These are phyloP conservation scores for Penicillium rolfsii DNA, from an alignment of 2,329 filamentous ascomycete species.

Conservation along the genomic window DNA sequence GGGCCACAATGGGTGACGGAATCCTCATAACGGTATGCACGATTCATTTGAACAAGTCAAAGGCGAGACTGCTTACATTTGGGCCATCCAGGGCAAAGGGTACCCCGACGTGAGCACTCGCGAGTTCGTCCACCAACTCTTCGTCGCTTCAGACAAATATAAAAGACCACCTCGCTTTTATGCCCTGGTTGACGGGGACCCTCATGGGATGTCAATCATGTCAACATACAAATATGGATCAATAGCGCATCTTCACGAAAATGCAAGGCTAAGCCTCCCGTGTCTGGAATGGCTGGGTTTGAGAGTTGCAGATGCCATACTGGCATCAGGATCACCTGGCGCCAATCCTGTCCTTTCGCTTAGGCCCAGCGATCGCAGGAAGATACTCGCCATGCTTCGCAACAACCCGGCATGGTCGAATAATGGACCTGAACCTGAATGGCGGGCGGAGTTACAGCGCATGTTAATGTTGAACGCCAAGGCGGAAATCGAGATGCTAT, in stretches of 20 bases:
- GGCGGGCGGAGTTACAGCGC: constrained; percentile 58
- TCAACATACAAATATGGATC: constrained; percentile 67
- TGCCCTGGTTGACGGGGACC: constrained; percentile 63
- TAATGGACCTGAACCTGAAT: constrained; percentile 49
- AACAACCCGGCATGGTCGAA: constrained; percentile 48
- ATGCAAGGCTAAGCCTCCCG: constrained; percentile 50
- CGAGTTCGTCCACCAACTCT: constrained; percentile 54
- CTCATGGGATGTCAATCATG: constrained; percentile 65
- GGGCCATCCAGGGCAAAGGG: constrained; percentile 58
- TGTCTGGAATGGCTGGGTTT: constrained; percentile 63
- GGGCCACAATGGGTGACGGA: constrained; percentile 48
- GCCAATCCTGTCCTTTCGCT: constrained; percentile 49
- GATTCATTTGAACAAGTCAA: not conserved
- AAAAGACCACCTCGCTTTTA: constrained; percentile 49
- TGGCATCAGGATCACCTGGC: constrained; percentile 29
- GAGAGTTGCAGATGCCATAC: constrained; percentile 44
- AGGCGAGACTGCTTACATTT: not conserved
- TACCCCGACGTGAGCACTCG: constrained; percentile 65
- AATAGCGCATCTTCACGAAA: constrained; percentile 58
- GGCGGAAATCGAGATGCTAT: constrained; percentile 63
- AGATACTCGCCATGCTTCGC: constrained; percentile 58
- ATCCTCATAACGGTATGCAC: constrained; percentile 59
- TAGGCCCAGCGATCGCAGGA: constrained; percentile 58
- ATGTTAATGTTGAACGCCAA: constrained; percentile 67
- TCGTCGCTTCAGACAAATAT: constrained; percentile 31